These are phyloP conservation scores for Teunomyces lycoperdinae DNA, from an alignment of 805 yeast species.

Conservation along the genomic window DNA sequence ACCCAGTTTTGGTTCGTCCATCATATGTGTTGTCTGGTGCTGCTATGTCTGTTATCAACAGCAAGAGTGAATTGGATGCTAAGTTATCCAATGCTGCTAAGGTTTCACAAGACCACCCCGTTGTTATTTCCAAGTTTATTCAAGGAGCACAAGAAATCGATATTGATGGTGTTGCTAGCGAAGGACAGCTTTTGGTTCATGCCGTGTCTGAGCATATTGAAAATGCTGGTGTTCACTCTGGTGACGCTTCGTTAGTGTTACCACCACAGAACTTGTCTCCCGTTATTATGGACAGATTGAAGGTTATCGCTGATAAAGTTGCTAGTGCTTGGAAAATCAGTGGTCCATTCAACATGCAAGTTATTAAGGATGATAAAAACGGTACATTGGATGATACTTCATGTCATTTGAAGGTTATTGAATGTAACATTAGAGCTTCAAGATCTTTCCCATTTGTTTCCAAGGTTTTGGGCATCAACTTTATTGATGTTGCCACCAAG, in stretches of 20 bases:
- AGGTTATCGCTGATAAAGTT: conserved; percentile 88
- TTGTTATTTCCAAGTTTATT: conserved; percentile 93
- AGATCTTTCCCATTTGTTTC: conserved; percentile 99
- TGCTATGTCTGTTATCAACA: conserved; percentile 92
- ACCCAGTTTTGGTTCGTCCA: conserved; percentile 96
- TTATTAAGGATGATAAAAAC: conserved; percentile 71
- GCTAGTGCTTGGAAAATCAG: conserved; percentile 93
- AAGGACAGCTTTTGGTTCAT: conserved; percentile 87
- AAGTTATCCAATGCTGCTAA: conserved; percentile 86
- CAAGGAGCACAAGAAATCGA: conserved; percentile 97
- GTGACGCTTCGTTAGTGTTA: conserved; percentile 93
- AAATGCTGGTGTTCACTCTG: conserved; percentile 98
- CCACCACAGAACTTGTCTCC: conserved; percentile 85
- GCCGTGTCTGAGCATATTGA: conserved; percentile 98
- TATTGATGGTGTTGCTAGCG: conserved; percentile 91
- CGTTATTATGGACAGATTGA: conserved; percentile 65
- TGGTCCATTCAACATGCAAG: conserved; percentile 98
- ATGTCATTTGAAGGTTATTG: conserved; percentile 81
- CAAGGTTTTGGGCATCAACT: conserved; percentile 91
- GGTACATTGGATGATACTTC: conserved; percentile 54
- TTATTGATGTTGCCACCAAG: conserved; percentile 90
- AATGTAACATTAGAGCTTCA: conserved; percentile 97
- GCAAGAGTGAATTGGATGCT: conserved; percentile 72
- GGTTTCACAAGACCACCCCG: conserved; percentile 95
- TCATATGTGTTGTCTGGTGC: conserved; percentile 97